Base-by-base conservation (phyloP, 352 stramenopile genomes). In the Phytophthora tubulina region DNA sequence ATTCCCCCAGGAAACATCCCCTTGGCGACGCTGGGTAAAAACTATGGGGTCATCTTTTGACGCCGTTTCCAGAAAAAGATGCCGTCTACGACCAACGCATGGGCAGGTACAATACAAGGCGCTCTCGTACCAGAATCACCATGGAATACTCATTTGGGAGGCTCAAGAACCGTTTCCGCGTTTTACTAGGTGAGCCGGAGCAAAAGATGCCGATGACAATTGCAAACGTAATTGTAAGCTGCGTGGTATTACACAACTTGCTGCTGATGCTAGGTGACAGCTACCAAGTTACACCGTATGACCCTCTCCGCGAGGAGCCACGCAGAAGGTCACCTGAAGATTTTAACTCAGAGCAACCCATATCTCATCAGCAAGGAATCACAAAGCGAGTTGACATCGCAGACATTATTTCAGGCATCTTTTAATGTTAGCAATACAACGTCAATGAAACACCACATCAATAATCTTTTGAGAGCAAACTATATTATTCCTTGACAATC, bases 1-100 rank as follows among this genome's bases (percentile, higher is more conserved):
- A 21, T 21, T 21, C 21, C 1, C 21, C 21, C 21, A 21, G 21
- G 21, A 21, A 21, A 27, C 1, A 33, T 44, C 33, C 46, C n/a
- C 51, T 58, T 27, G 51, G 33, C n/a, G 33, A 58, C 17, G 33
- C 33, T 10, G 33, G 51, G 15, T 58, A 58, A 33, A 58, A 58
- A 33, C 8, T 58, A 15, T 46, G 32, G 32, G 32, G 51, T 14
- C n/a, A 58, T 15, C 51, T 46, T 35, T 35, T 58, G 15, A 58
- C 51, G 6, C 51, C 32, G 3, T 58, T 58, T 45, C 32, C 32
- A 30, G 51, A 58, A 21, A 45, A 45, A 10, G 51, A 46, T 15
- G n/a, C 51, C 33, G 32, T 7, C 14, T 5, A 7, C 4, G 41
- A 21, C 41, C 41, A 48, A n/a, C 41, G 41, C 11, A 45, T 44